A percentile compares a stretch with the other conserved stretches of the same genome.
These are phyloP conservation scores for Hawksworthiomyces lignivorus DNA, from an alignment of 2,329 filamentous ascomycete genomes.

Conservation along the genomic window DNA sequence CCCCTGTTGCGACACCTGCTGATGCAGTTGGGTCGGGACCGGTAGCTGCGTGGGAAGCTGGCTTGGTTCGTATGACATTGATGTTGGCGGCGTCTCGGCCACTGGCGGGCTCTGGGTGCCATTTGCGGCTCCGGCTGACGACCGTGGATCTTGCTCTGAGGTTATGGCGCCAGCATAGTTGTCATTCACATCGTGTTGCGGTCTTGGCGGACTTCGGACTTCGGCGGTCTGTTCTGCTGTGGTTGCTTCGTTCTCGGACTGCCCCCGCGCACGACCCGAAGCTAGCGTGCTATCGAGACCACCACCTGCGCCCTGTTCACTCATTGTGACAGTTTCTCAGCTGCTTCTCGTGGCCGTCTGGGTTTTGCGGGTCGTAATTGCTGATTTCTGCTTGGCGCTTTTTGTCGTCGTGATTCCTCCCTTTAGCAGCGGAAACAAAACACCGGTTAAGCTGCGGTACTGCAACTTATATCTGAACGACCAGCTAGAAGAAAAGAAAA, in stretches of 20 bases:
- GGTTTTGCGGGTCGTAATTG: too few relatives aligned
- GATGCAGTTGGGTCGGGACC: not conserved
- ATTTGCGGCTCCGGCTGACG: conserved; percentile 8
- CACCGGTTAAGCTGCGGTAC: too few relatives aligned
- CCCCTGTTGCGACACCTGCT: not conserved
- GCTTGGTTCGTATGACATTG: conserved; percentile 7
- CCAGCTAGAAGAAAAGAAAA: too few relatives aligned
- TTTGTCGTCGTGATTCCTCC: too few relatives aligned
- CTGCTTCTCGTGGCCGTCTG: too few relatives aligned
- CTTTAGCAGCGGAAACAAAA: too few relatives aligned
- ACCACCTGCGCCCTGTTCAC: conserved; percentile 40
- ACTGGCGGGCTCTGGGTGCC: conserved; percentile 7
- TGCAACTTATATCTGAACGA: too few relatives aligned
- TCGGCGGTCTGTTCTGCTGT: conserved; percentile 34
- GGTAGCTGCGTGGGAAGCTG: conserved; percentile 1
- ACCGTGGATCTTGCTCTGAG: conserved; percentile 15
- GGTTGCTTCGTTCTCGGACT: conserved; percentile 35
- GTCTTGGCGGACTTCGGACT: conserved; percentile 26
- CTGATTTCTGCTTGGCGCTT: too few relatives aligned
- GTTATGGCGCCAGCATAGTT: conserved; percentile 7
- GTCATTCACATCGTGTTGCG: conserved; percentile 12
- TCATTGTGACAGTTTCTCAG: conserved; percentile 25
- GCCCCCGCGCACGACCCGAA: conserved; percentile 33
- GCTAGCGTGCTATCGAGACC: conserved; percentile 29
- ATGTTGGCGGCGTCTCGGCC: conserved; percentile 2